Evolutionary conservation across 140 eudicot genomes (phyloP).

Genomic region (Cichorium intybus): DNA sequence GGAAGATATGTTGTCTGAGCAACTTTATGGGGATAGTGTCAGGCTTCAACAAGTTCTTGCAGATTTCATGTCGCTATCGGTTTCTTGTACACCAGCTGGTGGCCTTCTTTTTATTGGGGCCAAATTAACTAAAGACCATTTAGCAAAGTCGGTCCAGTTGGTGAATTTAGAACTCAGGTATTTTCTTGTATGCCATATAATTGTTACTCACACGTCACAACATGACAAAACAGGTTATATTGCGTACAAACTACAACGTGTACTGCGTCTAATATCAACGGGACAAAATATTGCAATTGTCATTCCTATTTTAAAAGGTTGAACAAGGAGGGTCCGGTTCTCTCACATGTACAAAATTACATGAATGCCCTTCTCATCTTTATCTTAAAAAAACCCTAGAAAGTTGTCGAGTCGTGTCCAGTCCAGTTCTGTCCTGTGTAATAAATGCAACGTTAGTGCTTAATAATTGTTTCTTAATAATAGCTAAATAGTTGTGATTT

Average conservation of each 20-base stretch:
- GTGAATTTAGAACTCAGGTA: conserved; percentile 88
- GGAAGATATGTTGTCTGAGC: conserved; percentile 42
- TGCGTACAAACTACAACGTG: no score
- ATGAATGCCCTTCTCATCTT: not conserved
- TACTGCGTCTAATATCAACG: no score
- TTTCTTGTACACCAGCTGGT: conserved; percentile 65
- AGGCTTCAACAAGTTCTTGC: conserved; percentile 93
- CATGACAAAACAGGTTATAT: not conserved
- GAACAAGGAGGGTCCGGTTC: no score
- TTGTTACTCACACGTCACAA: not conserved
- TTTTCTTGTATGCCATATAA: not conserved
- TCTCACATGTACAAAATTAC: not conserved
- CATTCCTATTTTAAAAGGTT: no score
- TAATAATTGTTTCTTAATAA: not conserved
- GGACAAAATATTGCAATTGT: no score
- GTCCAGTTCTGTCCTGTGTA: no score
- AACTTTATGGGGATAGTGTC: conserved; percentile 68
- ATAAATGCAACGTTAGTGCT: not conserved
- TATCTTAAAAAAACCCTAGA: no score
- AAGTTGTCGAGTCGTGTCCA: no score
- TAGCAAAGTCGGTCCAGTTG: conserved; percentile 72
- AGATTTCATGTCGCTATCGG: conserved; percentile 63
- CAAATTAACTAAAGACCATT: conserved; percentile 48
- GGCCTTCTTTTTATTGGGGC: conserved; percentile 62
- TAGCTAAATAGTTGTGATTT: not conserved